Percentiles rank a stretch among this genome's conserved stretches.
These are phyloP conservation scores for Diplodia mutila DNA, from an alignment of 2,329 filamentous ascomycete species.

Conservation along the genomic window DNA sequence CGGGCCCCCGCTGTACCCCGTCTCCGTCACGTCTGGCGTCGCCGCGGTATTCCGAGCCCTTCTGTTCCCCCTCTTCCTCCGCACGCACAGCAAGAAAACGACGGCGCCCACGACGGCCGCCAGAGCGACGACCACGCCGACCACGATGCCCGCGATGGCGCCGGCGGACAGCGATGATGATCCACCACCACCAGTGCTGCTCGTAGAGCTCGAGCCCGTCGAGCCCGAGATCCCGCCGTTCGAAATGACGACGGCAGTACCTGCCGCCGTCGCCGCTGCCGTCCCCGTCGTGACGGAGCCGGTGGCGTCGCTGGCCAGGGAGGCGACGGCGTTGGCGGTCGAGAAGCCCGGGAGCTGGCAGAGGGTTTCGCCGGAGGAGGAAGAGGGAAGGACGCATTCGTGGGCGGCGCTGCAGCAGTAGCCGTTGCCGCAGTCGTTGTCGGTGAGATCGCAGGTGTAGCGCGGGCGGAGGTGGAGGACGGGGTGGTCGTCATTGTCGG, in stretches of 20 bases:
- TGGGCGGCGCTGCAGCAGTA: background rate
- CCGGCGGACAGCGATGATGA: background rate
- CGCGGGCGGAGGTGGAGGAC: background rate
- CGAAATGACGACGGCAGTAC: background rate
- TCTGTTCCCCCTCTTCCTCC: background rate
- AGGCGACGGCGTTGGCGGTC: background rate
- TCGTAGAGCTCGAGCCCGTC: background rate
- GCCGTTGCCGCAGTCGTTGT: slow-evolving; percentile 4
- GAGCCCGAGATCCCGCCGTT: background rate
- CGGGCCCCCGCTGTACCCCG: too few relatives aligned
- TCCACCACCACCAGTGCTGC: background rate
- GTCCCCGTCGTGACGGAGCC: background rate
- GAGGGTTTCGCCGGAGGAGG: background rate
- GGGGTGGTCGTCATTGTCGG: background rate
- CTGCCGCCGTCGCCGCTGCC: background rate
- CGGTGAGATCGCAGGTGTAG: slow-evolving; percentile 19
- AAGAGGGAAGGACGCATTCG: background rate
- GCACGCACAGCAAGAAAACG: background rate
- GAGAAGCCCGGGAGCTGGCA: background rate
- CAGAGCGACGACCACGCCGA: background rate
- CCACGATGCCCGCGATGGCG: background rate
- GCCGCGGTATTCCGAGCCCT: background rate
- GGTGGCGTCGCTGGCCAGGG: background rate
- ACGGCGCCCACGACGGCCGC: background rate
- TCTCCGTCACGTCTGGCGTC: background rate